Percentiles rank a stretch among this genome's conserved stretches.
Conservation (phyloP, 108 stramenopile species). For the Epipyxis sp. region DNA sequence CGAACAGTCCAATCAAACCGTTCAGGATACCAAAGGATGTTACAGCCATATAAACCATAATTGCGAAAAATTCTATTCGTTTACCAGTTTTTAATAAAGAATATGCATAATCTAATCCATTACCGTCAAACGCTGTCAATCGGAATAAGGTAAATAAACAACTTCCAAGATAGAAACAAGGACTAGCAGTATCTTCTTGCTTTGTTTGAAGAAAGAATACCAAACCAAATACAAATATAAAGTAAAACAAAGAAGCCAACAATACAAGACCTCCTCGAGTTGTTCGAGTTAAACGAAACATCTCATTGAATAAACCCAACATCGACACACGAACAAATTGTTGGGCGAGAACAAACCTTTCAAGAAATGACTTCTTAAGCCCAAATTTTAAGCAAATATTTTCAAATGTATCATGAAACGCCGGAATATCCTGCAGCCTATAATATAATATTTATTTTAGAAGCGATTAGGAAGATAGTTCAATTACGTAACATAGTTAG, state of each 20-base stretch:
- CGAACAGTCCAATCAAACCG: conserved; percentile 11
- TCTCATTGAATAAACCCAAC: too few species aligned
- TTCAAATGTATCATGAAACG: too few species aligned
- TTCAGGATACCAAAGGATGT: conserved; percentile 16
- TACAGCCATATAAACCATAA: neutral
- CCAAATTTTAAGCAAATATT: too few species aligned
- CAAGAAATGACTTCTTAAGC: too few species aligned
- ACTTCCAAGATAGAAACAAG: neutral
- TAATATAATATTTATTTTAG: too few species aligned
- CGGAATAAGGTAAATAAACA: neutral
- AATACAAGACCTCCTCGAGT: neutral
- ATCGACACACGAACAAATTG: too few species aligned
- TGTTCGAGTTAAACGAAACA: neutral
- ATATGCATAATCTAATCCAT: neutral
- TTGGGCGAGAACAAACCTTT: too few species aligned
- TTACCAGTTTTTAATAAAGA: neutral
- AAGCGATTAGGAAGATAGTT: too few species aligned
- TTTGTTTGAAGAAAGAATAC: neutral
- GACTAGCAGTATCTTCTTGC: neutral
- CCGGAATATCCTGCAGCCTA: too few species aligned
- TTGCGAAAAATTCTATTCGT: neutral
- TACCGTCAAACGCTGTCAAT: neutral
- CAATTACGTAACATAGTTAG: too few species aligned
- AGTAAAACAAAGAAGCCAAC: neutral
- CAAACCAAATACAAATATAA: neutral